phyloP scores from a whole-genome alignment of 495 filamentous ascomycete species.

The Lindgomyces ingoldianus region DNA sequence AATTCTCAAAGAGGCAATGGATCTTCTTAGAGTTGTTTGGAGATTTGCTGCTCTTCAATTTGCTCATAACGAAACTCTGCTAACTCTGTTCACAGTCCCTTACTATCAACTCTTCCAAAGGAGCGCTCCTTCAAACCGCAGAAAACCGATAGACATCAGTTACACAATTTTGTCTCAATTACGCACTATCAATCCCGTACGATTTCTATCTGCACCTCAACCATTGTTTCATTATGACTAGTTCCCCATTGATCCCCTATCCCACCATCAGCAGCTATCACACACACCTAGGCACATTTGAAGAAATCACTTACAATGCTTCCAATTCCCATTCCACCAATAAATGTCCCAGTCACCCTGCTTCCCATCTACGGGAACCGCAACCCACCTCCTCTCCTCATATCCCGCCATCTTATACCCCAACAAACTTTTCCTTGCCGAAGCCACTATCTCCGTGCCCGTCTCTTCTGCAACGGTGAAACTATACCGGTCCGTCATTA shows the following conservation, averaged over 20 bases:
- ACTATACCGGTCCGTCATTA: background rate
- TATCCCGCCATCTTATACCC: background rate
- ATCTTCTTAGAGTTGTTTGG: too few species aligned
- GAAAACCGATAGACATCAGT: too few species aligned
- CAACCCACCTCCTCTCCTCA: background rate
- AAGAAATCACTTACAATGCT: background rate
- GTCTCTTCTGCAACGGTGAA: background rate
- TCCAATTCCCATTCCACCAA: background rate
- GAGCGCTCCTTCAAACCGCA: too few species aligned
- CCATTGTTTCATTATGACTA: background rate
- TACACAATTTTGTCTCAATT: too few species aligned
- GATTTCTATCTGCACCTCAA: background rate
- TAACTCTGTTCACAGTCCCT: too few species aligned
- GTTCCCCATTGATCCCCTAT: background rate
- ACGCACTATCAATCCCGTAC: background rate
- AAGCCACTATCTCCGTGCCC: too few species aligned
- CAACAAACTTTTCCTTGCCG: background rate
- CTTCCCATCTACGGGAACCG: background rate
- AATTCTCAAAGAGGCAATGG: too few species aligned
- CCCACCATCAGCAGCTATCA: too few species aligned
- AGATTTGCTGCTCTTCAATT: too few species aligned
- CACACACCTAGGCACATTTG: too few species aligned
- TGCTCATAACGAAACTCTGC: too few species aligned
- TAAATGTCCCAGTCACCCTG: background rate
- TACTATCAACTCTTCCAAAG: too few species aligned